Evolutionary conservation across 257 asterid species (phyloP), one percentile per base, ranked within the genome.

Genomic region (Mitragyna speciosa): DNA sequence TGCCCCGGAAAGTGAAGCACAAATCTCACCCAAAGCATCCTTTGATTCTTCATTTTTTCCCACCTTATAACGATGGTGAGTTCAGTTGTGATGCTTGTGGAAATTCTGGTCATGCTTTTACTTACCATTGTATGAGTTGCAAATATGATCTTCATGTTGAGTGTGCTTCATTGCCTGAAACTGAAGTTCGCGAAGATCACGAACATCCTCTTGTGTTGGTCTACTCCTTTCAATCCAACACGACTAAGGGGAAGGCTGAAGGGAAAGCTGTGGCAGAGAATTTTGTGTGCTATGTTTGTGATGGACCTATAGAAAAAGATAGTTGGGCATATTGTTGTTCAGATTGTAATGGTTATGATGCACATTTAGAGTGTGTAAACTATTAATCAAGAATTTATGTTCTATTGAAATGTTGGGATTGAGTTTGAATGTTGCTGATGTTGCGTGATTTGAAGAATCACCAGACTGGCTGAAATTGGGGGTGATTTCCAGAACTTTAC

Each of bases 111-210:
- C 48, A 69, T 20, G 84, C 70, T 14, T 86, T 87, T 41, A 81
- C 82, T 10, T 88, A 78, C 56, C 84, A 83, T 43, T 88, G 92
- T 65, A 65, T 54, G 12, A 54, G 70, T 31, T 86, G 89, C 80
- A 76, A 78, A 43, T 82, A 72, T 79, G 82, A 79, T n/a, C 80
- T 88, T 73, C 90, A 87, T 6, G 88, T 88, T 14, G 83, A 72
- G 41, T 89, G 92, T 78, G 88, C 92, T 2, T 63, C 76, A 6
- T 61, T 88, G 85, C 86, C 92, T 0, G 92, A 88, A 30, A 43
- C 82, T 0, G 90, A 85, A 71, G 51, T 67, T 0, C 82, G 85
- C 47, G 83, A 79, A 70, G 87, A 87, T 65, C 92, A 88, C 73
- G 41, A 82, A 14, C 92, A 88, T 73, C 72, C 79, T 33, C 82